Percentiles rank a stretch among this genome's conserved stretches.
phyloP scores from a whole-genome alignment of 441 rosid species.

The Erodium texanum region DNA sequence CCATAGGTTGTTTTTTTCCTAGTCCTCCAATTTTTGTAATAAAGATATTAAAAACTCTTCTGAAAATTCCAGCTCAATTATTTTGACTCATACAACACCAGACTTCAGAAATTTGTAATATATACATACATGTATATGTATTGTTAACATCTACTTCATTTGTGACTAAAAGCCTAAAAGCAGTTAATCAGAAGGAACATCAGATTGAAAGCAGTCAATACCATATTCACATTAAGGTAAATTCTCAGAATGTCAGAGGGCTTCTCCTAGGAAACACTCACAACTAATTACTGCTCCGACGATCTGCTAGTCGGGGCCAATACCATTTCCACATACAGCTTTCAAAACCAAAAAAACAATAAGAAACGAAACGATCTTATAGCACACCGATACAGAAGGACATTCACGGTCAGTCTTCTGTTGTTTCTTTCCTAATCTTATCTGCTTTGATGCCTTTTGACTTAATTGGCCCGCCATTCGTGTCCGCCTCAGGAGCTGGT shows the following conservation, averaged over 20 bases:
- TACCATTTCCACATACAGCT: too few relatives aligned
- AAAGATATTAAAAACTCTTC: too few relatives aligned
- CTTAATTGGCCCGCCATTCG: not conserved
- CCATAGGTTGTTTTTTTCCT: too few relatives aligned
- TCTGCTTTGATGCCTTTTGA: conserved; percentile 14
- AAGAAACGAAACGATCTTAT: not conserved
- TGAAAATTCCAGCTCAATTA: too few relatives aligned
- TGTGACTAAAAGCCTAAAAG: not conserved
- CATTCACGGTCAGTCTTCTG: conserved; percentile 11
- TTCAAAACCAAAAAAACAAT: too few relatives aligned
- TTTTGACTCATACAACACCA: too few relatives aligned
- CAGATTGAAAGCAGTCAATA: not conserved
- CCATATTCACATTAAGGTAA: not conserved
- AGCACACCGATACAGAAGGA: not conserved
- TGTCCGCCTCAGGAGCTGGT: not conserved
- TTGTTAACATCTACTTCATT: too few relatives aligned
- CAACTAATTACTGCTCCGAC: not conserved
- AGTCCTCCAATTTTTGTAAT: too few relatives aligned
- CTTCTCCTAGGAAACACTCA: not conserved
- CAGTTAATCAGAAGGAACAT: not conserved
- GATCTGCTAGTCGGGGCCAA: not conserved
- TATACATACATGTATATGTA: too few relatives aligned
- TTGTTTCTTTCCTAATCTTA: conserved; percentile 15
- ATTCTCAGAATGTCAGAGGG: not conserved
- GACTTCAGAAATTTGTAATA: not conserved